Conservation (phyloP, 495 filamentous ascomycete species). For the Xylaria castorea region DNA sequence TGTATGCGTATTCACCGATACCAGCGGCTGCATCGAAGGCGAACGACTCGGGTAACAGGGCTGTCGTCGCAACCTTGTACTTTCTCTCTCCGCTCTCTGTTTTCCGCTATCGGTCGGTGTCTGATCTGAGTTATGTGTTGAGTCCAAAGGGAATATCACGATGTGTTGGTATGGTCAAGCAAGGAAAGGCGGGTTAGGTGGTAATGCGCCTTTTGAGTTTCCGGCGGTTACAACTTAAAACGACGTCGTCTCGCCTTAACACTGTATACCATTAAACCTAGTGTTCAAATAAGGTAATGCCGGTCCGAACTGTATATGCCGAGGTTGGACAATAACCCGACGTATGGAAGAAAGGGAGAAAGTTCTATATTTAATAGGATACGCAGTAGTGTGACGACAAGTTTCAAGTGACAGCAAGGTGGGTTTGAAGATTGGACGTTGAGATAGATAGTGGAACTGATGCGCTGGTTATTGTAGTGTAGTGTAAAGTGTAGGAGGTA, state of each 20-base stretch:
- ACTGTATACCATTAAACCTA: constrained; percentile 11
- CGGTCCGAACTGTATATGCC: constrained; percentile 4
- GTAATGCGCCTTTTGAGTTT: constrained; percentile 16
- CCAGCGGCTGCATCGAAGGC: constrained; percentile 52
- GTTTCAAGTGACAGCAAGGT: constrained; percentile 24
- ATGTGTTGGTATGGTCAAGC: constrained; percentile 14
- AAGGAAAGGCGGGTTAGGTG: constrained; percentile 20
- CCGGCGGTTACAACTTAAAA: constrained; percentile 4
- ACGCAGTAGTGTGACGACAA: not conserved
- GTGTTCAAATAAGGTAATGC: constrained; percentile 11
- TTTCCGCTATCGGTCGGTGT: not conserved
- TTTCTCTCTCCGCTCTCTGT: constrained; percentile 5
- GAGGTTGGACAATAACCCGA: constrained; percentile 1
- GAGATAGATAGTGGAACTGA: constrained; percentile 19
- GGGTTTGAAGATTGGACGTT: constrained; percentile 22
- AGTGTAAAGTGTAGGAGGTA: too few relatives aligned
- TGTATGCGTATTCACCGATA: constrained; percentile 62
- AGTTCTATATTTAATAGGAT: not conserved
- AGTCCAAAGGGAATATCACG: not conserved
- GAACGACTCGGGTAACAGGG: constrained; percentile 16
- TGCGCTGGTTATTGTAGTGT: constrained; percentile 14
- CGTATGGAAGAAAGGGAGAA: not conserved
- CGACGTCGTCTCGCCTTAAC: not conserved
- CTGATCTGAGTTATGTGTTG: not conserved
- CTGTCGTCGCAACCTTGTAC: constrained; percentile 3